These are phyloP conservation scores for Russula dissimulans DNA, from an alignment of 768 basidiomycete genomes.

Conservation along the genomic window DNA sequence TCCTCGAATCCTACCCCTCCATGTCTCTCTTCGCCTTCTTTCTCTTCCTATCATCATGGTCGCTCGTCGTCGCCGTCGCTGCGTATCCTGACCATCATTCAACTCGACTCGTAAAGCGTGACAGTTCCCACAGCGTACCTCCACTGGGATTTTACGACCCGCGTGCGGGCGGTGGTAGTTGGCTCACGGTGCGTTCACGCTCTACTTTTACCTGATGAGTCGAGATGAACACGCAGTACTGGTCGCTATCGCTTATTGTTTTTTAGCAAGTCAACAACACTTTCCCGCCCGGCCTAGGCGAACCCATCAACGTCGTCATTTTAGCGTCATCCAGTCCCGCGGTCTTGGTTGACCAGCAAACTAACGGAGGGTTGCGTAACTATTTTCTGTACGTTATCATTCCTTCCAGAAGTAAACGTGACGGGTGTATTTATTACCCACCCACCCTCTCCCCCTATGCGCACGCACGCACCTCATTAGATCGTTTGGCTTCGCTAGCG, in stretches of 20 bases:
- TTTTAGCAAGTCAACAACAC: not conserved
- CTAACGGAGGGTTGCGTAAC: slow-evolving; percentile 69
- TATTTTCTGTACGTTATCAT: slow-evolving; percentile 58
- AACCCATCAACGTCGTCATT: slow-evolving; percentile 79
- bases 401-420: not conserved
- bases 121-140: slow-evolving; percentile 28
- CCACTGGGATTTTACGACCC: slow-evolving; percentile 55
- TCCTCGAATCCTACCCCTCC: not conserved
- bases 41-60: slow-evolving; percentile 28
- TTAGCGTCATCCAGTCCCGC: slow-evolving; percentile 62
- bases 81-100: not conserved
- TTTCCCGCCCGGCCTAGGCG: slow-evolving; percentile 30
- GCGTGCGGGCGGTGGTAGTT: slow-evolving; percentile 45
- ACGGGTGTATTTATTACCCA: not conserved
- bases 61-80: slow-evolving; percentile 20
- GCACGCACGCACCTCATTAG: slow-evolving; percentile 27
- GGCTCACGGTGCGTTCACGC: slow-evolving; percentile 53
- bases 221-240: too few species aligned
- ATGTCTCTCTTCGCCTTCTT: slow-evolving; percentile 25
- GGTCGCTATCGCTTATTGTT: not conserved
- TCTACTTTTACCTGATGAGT: too few species aligned
- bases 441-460: not conserved
- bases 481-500: slow-evolving; percentile 60
- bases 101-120: slow-evolving; percentile 21
- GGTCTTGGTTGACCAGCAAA: slow-evolving; percentile 52